A percentile compares a stretch with the other conserved stretches of the same genome.
These are phyloP conservation scores for Prunella vulgaris DNA, from an alignment of 257 asterid genomes.

Conservation along the genomic window DNA sequence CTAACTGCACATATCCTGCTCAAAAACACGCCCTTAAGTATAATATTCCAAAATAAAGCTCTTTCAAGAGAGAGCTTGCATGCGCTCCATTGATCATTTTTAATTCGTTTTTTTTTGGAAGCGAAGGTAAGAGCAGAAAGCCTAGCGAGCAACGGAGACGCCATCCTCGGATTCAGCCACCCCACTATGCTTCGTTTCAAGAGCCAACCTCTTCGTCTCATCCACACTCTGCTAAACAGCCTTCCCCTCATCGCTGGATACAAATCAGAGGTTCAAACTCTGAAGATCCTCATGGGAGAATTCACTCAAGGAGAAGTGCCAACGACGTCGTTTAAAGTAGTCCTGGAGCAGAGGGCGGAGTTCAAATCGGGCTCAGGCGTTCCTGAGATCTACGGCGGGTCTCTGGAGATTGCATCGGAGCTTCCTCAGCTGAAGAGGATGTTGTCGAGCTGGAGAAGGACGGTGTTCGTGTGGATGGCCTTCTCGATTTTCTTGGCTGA, in stretches of 20 bases:
- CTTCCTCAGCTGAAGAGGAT: conserved; percentile 37
- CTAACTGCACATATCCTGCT: too few species aligned
- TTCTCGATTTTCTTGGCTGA: conserved; percentile 26
- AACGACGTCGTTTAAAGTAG: conserved; percentile 35
- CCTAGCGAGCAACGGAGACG: conserved; percentile 37
- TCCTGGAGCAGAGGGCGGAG: conserved; percentile 53
- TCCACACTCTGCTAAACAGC: conserved; percentile 33
- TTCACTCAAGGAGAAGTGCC: conserved; percentile 37
- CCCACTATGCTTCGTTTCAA: conserved; percentile 57
- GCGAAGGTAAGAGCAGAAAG: conserved; percentile 52
- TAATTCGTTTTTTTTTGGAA: background rate
- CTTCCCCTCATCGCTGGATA: conserved; percentile 51
- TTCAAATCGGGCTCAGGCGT: conserved; percentile 40
- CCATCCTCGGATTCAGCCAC: conserved; percentile 34
- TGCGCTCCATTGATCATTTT: too few species aligned
- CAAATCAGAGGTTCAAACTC: conserved; percentile 48
- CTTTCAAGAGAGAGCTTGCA: too few species aligned
- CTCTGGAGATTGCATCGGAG: conserved; percentile 38
- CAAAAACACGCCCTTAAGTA: too few species aligned
- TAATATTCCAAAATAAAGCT: too few species aligned
- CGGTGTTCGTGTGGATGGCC: conserved; percentile 50
- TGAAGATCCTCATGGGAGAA: conserved; percentile 31
- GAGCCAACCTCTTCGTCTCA: conserved; percentile 34
- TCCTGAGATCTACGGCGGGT: conserved; percentile 51
- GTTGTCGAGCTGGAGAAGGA: conserved; percentile 49